Base-by-base conservation (phyloP, 2,329 filamentous ascomycete species). In the Ophiostoma ulmi region DNA sequence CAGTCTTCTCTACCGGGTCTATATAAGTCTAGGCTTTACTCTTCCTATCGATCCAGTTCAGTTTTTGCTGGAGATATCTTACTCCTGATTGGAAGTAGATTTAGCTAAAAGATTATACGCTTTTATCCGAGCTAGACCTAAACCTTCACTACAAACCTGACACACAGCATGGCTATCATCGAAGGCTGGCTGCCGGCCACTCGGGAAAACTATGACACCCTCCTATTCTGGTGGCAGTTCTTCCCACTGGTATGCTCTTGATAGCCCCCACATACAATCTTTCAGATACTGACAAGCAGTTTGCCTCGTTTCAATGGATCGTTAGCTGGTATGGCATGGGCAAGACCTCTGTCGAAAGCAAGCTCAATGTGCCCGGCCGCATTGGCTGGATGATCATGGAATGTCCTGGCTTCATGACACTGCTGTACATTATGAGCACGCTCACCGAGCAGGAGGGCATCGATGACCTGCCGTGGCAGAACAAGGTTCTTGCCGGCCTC, bases 381-480 rank as follows among this genome's bases (percentile, higher is more conserved):
- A 82, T 92, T 73, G 93, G 88, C 71, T 99, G 95, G 95, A 85
- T 91, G 70, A 86, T 89, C 2, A 97, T 97, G 93, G 95, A 99
- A 80, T 82, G 86, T 17, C 89, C 91, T 0, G 93, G 92, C 20
- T 90, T 93, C 77, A 76, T 93, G 44, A 91, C 89, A 14, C 81
- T 97, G 72, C 79, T 95, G 70, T 97, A 97, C 81, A 88, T 90
- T 75, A 90, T 97, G 85, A 84, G 81, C 74, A 88, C 86, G 20
- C 83, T 97, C 35, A 88, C 91, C 1, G 75, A 79, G 1, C 80
- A 87, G 75, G 79, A 87, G 69, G 86, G 85, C 35, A 82, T 91
- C 72, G 78, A 80, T 2, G 80, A 85, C 73, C 81, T 94, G 55
- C 91, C 92, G 1, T 91, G 88, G 88, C 89, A 90, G 76, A 94